Evolutionary conservation across 2,329 filamentous ascomycete species (phyloP).

Genomic region (Iodosphaeria phyllophila): DNA sequence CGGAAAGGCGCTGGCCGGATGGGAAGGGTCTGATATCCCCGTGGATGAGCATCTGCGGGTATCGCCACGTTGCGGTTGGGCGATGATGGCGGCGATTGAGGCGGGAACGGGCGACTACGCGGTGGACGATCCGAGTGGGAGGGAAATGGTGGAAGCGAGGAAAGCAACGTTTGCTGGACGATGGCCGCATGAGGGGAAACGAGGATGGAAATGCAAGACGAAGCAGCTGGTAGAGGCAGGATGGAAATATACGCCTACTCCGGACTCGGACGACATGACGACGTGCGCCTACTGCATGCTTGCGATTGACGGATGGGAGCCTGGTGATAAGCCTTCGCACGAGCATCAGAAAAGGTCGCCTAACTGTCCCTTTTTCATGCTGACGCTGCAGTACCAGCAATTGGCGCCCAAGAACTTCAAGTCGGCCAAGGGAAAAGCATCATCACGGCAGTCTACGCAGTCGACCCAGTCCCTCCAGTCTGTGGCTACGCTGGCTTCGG

Average conservation of each 20-base stretch:
- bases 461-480: slow-evolving; percentile 47
- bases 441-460: slow-evolving; percentile 43
- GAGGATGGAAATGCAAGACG: slow-evolving; percentile 75
- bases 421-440: slow-evolving; percentile 31
- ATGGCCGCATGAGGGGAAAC: slow-evolving; percentile 83
- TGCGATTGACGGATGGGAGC: slow-evolving; percentile 87
- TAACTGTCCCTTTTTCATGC: slow-evolving; percentile 64
- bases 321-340: slow-evolving; percentile 72
- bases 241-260: slow-evolving; percentile 80
- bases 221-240: slow-evolving; percentile 85
- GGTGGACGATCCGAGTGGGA: slow-evolving; percentile 55
- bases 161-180: slow-evolving; percentile 63
- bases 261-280: slow-evolving; percentile 72
- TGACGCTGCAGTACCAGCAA: slow-evolving; percentile 36
- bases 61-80: slow-evolving; percentile 72
- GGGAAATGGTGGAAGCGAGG: slow-evolving; percentile 57
- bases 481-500: slow-evolving; percentile 28
- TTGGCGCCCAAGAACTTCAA: slow-evolving; percentile 31
- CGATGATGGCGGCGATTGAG: slow-evolving; percentile 47
- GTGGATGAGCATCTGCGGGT: slow-evolving; percentile 73
- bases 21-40: slow-evolving; percentile 76
- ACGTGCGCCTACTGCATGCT: slow-evolving; percentile 84
- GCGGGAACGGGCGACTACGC: slow-evolving; percentile 41
- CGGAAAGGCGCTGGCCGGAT: slow-evolving; percentile 67
- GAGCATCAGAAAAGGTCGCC: slow-evolving; percentile 71